Base-by-base conservation (phyloP, 768 basidiomycete species). In the Mycena floridula region DNA sequence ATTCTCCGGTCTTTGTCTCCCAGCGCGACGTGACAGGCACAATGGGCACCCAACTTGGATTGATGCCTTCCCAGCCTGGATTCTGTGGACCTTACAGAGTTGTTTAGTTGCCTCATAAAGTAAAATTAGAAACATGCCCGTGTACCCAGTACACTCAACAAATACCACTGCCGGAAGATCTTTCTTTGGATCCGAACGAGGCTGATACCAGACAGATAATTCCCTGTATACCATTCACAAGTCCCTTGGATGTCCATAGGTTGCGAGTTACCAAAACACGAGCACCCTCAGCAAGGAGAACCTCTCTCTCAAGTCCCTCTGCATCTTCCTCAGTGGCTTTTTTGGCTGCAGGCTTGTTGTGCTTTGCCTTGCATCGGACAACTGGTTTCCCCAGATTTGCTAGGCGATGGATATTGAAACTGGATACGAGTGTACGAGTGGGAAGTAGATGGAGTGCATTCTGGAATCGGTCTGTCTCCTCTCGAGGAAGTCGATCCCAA, bases 191-290 rank as follows among this genome's bases (percentile, higher is more conserved):
- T 46, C 25, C 7, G 44, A 45, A 15, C 39, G 38, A n/a, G 41
- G 40, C 1, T 12, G 25, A n/a, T 12, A 50, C 18, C 36, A 50
- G 11, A 50, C 46, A 38, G 3, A 49, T 38, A 38, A 20, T 22
- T 22, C 43, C 43, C 18, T 49, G 48, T 4, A 12, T 7, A n/a
- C 45, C 37, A 47, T 50, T 46, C 1, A 50, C 45, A 11, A 43
- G 40, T 49, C 55, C 55, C 39, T 56, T 44, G 4, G 46, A 39
- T 18, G 45, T 45, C 52, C 52, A 60, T 1, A 60, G 42, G 47
- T 60, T 60, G 11, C 49, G 37, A 12, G 54, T 59, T 18, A 59
- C 48, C 55, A 58, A 59, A 0, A 56, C 45, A 32, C 46, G 46
- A 1, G 59, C 54, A 18, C 54, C 55, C 36, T 49, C 47, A 20